Evolutionary conservation across 164 flowering plant species (phyloP).

Genomic region (Magnolia kwangsiensis): DNA sequence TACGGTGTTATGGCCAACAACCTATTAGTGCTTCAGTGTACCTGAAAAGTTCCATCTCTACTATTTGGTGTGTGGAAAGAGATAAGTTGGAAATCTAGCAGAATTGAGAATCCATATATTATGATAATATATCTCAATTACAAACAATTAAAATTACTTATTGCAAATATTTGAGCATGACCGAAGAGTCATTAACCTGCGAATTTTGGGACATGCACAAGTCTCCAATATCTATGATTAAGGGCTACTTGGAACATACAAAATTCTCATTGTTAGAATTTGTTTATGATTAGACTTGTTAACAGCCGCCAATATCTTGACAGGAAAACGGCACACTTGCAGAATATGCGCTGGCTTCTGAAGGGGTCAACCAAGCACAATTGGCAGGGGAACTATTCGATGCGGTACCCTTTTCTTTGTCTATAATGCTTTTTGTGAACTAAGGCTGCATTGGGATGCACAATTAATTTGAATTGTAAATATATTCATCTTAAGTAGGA

Average conservation of each 20-base stretch:
- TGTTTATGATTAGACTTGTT: not conserved
- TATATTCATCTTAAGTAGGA: not conserved
- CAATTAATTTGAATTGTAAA: not conserved
- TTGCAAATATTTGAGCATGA: no score
- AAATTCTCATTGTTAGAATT: not conserved
- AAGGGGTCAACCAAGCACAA: conserved; percentile 78
- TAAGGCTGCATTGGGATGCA: not conserved
- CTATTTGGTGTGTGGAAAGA: no score
- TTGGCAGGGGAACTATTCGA: conserved; percentile 65
- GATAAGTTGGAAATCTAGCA: no score
- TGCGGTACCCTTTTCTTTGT: conserved; percentile 33
- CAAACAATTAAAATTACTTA: no score
- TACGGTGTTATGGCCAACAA: no score
- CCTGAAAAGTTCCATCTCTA: no score
- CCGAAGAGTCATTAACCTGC: not conserved
- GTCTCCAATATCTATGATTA: not conserved
- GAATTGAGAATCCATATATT: no score
- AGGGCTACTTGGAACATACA: not conserved
- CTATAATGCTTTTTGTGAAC: not conserved
- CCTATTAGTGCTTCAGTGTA: no score
- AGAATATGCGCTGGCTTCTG: conserved; percentile 62
- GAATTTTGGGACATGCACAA: not conserved
- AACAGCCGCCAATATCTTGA: conserved; percentile 1
- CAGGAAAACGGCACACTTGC: conserved; percentile 77
- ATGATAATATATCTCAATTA: no score